These are phyloP conservation scores for Acanthamoeba pearcei DNA, from an alignment of 208 protist species.

Conservation along the genomic window DNA sequence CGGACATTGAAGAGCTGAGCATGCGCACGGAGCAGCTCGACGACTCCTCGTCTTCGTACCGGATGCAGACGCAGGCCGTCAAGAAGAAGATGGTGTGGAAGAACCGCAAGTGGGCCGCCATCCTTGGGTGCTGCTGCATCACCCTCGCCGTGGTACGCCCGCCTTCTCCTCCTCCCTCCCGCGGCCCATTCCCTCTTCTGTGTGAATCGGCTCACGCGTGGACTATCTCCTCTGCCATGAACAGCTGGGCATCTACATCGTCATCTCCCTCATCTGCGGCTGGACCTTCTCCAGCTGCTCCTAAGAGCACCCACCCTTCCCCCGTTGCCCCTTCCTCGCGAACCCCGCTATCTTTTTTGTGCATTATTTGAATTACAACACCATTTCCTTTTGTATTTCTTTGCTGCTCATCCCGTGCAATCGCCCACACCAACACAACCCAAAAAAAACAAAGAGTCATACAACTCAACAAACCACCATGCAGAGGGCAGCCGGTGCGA, in stretches of 20 bases:
- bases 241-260: conserved; percentile 21
- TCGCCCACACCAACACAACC: too few species aligned
- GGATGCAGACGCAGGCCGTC: not conserved
- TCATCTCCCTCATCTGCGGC: not conserved
- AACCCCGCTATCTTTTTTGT: too few species aligned
- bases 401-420: too few species aligned
- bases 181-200: not conserved
- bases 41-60: not conserved
- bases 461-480: not conserved
- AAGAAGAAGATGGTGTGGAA: conserved; percentile 67
- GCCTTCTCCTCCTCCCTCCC: not conserved
- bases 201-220: not conserved
- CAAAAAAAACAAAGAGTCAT: too few species aligned
- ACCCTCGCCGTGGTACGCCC: not conserved
- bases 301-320: too few species aligned
- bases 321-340: too few species aligned
- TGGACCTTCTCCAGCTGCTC: not conserved
- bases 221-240: not conserved
- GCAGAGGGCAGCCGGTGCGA: not conserved
- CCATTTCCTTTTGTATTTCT: too few species aligned
- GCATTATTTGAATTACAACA: too few species aligned
- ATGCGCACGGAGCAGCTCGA: conserved; percentile 24
- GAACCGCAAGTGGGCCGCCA: conserved; percentile 27
- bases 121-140: conserved; percentile 37
- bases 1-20: conserved; percentile 52